Conservation (phyloP, 257 asterid species). For the Vinca minor region DNA sequence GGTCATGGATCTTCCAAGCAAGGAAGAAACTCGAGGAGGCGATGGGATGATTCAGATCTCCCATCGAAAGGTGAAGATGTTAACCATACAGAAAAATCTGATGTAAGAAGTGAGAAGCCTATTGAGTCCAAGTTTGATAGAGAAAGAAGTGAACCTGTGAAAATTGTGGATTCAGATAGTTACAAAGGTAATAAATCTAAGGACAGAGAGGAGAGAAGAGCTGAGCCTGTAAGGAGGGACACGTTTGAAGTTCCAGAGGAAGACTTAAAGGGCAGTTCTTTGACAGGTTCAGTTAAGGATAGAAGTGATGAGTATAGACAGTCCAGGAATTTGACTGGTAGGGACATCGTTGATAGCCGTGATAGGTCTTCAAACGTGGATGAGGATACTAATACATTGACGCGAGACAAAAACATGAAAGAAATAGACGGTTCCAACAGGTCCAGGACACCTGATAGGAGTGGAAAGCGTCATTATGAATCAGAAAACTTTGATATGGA, state of each 20-base stretch:
- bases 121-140: slow-evolving; percentile 39
- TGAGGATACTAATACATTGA: slow-evolving; percentile 40
- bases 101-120: slow-evolving; percentile 36
- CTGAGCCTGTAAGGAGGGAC: slow-evolving; percentile 53
- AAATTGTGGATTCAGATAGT: slow-evolving; percentile 30
- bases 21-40: slow-evolving; percentile 53
- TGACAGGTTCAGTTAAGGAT: slow-evolving; percentile 37
- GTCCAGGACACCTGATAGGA: slow-evolving; percentile 64
- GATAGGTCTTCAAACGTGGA: slow-evolving; percentile 47
- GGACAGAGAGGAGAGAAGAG: slow-evolving; percentile 52
- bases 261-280: slow-evolving; percentile 32
- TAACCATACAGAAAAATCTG: slow-evolving; percentile 31
- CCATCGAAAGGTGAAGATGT: slow-evolving; percentile 27
- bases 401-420: slow-evolving; percentile 54
- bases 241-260: slow-evolving; percentile 47
- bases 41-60: slow-evolving; percentile 70
- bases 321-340: slow-evolving; percentile 29
- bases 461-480: slow-evolving; percentile 51
- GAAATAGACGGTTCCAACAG: slow-evolving; percentile 41
- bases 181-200: slow-evolving; percentile 36
- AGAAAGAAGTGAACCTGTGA: slow-evolving; percentile 36
- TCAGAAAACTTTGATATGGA: slow-evolving; percentile 56
- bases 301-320: slow-evolving; percentile 47
- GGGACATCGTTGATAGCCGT: slow-evolving; percentile 34
- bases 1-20: slow-evolving; percentile 42